Percentiles rank a stretch among this genome's conserved stretches.
These are phyloP conservation scores for Herpotrichia juniperi DNA, from an alignment of 2,329 filamentous ascomycete species.

Conservation along the genomic window DNA sequence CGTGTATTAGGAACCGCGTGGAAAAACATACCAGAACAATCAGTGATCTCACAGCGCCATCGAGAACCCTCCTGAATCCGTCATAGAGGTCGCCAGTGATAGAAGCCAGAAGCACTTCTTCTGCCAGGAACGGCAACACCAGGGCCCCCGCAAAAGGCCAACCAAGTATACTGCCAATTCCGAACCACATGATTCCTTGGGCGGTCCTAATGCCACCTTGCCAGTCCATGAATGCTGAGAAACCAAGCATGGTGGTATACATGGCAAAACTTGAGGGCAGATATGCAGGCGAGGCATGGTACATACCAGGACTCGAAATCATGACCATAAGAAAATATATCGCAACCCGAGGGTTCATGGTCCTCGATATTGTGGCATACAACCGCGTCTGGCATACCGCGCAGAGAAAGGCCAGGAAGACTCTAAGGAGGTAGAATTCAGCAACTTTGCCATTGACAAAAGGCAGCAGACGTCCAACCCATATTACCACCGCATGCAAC, in stretches of 20 bases:
- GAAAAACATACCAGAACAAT: conserved; percentile 68
- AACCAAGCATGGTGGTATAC: conserved; percentile 87
- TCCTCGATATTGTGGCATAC: conserved; percentile 76
- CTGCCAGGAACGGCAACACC: conserved; percentile 77
- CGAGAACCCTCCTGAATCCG: conserved; percentile 65
- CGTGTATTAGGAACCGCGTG: not conserved
- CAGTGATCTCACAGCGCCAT: conserved; percentile 71
- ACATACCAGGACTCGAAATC: conserved; percentile 86
- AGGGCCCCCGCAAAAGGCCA: conserved; percentile 94
- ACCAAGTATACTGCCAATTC: conserved; percentile 80
- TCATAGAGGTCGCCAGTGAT: conserved; percentile 65
- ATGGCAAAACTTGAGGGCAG: conserved; percentile 96
- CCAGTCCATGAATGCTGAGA: conserved; percentile 91
- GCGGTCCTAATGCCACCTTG: conserved; percentile 78
- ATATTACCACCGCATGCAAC: conserved; percentile 77
- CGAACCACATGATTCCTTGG: conserved; percentile 88
- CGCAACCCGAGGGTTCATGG: conserved; percentile 81
- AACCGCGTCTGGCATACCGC: conserved; percentile 82
- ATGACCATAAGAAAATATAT: conserved; percentile 81
- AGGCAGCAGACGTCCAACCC: conserved; percentile 64
- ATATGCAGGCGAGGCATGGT: conserved; percentile 85
- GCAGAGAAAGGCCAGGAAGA: conserved; percentile 75
- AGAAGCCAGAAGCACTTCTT: conserved; percentile 69
- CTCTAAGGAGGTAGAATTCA: conserved; percentile 89
- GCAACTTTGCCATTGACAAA: conserved; percentile 51